These are phyloP conservation scores for Sextonia rubra DNA, from an alignment of 164 flowering plant genomes.

Conservation along the genomic window DNA sequence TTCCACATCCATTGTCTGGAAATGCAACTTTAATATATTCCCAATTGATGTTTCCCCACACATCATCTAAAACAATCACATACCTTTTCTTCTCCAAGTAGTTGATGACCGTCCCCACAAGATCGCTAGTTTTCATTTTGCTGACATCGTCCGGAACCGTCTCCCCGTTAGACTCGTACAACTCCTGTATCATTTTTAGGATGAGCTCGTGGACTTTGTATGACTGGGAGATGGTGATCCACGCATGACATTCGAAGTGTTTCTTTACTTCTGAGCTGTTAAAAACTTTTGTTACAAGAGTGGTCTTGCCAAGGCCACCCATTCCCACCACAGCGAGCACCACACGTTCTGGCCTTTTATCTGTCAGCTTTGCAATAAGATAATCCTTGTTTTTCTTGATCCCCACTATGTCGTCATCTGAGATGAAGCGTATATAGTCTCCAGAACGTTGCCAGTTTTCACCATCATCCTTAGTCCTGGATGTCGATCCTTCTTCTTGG, in stretches of 20 bases:
- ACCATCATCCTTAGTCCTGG: not conserved
- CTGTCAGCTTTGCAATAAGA: constrained; percentile 25
- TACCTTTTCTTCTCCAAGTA: constrained; percentile 8
- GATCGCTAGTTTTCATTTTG: not conserved
- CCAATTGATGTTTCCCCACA: constrained; percentile 28
- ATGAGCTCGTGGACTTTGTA: constrained; percentile 1
- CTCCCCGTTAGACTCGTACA: not conserved
- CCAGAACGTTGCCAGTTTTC: not conserved
- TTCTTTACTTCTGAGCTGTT: not conserved
- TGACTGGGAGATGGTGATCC: constrained; percentile 10
- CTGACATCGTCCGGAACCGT: not conserved
- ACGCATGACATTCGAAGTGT: constrained; percentile 17
- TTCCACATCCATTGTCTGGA: constrained; percentile 15
- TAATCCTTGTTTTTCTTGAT: constrained; percentile 22
- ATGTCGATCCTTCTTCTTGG: not conserved
- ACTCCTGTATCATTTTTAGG: constrained; percentile 3
- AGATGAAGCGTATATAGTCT: not conserved
- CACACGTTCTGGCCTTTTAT: not conserved
- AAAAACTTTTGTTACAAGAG: constrained; percentile 13
- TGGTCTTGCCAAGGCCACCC: constrained; percentile 22
- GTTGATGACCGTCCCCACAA: not conserved
- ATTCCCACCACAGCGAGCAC: constrained; percentile 9
- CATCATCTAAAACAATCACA: constrained; percentile 36
- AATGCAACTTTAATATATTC: constrained; percentile 19
- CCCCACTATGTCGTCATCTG: constrained; percentile 26